Evolutionary conservation across 2,329 filamentous ascomycete genomes (phyloP), one percentile per base, ranked within the genome.

Genomic region (Cytospora chrysosperma): DNA sequence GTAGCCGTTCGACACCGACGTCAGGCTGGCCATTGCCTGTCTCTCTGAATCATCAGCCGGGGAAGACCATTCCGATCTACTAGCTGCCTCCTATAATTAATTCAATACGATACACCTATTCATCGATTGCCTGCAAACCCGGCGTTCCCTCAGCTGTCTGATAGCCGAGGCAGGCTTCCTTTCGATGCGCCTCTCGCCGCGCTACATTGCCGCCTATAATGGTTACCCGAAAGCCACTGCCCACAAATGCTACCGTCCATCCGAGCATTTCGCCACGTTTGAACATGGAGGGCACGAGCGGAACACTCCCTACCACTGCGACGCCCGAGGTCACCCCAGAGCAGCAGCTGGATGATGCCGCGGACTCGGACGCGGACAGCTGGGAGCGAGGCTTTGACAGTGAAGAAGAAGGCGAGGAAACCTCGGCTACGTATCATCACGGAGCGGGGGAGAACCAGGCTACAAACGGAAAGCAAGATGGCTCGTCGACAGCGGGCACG

Each of bases 211-310:
- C 58, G 40, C 64, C 62, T 69, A 72, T 68, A 55, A 81, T 81
- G 78, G 78, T 80, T 51, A 71, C 74, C 64, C 76, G 77, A 67
- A 79, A 79, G 66, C 72, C 77, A 8, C 59, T 74, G 26, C 72
- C 77, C 43, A 68, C 71, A 21, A 69, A 72, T 61, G 67, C 70
- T 27, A 61, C 68, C 24, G 62, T 69, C 57, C 69, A 72, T 64
- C 67, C 72, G 28, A 66, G 61, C 60, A 63, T 67, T 9, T 63
- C 68, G 34, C 66, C 69, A 21, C 65, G 70, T 56, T 56, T 70
- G 19, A 70, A 63, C 19, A 67, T 72, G 64, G 70, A 73, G 65
- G 69, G 67, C 57, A 70, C 70, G 58, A 70, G 68, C 61, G 59
- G 37, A 26, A 24, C 37, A 9, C 21, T 27, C 24, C 34, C 32